These are phyloP conservation scores for Paramecium sexaurelia DNA, from an alignment of 73 alveolate species.

Conservation along the genomic window DNA sequence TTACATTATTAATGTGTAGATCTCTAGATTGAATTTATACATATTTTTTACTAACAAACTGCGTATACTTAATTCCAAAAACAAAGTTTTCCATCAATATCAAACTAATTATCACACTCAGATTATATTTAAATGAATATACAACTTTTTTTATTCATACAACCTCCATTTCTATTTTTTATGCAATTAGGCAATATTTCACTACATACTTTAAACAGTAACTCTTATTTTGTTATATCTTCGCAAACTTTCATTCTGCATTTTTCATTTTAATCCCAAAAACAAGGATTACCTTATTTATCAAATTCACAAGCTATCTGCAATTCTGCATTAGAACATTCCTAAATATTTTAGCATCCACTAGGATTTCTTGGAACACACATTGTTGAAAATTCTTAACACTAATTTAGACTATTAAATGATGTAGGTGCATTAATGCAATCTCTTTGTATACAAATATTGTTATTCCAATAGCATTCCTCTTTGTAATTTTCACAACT, in stretches of 20 bases:
- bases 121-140: background rate
- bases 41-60: too few species aligned
- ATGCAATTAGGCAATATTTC: background rate
- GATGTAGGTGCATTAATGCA: background rate
- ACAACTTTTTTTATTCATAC: background rate
- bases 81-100: background rate
- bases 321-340: background rate
- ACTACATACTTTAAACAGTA: background rate
- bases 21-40: too few species aligned
- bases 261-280: background rate
- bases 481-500: too few species aligned
- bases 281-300: background rate
- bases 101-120: background rate
- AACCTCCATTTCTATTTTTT: background rate
- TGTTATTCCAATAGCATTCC: too few species aligned
- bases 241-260: background rate
- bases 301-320: background rate
- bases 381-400: background rate
- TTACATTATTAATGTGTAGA: background rate
- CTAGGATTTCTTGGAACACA: background rate
- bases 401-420: background rate
- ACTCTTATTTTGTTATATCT: background rate
- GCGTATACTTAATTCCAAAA: background rate
- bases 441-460: background rate
- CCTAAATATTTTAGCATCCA: background rate